Percentiles rank a stretch among this genome's conserved stretches.
Conservation (phyloP, 1,284 basidiomycete genomes). For the Chiua sp. region DNA sequence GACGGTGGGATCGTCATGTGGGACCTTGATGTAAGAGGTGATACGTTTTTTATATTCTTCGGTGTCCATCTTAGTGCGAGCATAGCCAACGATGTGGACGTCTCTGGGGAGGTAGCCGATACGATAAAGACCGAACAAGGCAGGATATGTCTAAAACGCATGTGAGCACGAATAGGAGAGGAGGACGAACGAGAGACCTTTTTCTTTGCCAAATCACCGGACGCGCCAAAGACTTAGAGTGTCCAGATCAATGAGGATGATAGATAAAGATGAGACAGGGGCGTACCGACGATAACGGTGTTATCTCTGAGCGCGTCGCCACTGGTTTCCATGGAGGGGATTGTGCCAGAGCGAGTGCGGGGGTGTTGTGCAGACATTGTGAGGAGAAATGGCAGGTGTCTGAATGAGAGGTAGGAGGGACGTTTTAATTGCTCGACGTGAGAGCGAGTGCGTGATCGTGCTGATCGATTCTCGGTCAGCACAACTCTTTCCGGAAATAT, state of each 20-base stretch:
- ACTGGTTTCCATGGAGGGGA: constrained; percentile 84
- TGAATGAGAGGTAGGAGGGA: not conserved
- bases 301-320: constrained; percentile 82
- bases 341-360: constrained; percentile 74
- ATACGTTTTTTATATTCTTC: constrained; percentile 86
- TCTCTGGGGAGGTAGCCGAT: constrained; percentile 82
- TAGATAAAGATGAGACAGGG: constrained; percentile 18
- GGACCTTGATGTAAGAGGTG: constrained; percentile 84
- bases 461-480: constrained; percentile 23
- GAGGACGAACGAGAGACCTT: constrained; percentile 64
- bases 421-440: constrained; percentile 35
- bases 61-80: constrained; percentile 92
- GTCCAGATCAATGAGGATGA: constrained; percentile 12
- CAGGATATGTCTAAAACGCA: constrained; percentile 82
- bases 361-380: constrained; percentile 45
- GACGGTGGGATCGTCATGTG: constrained; percentile 63
- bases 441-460: constrained; percentile 18
- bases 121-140: constrained; percentile 87
- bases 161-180: constrained; percentile 17
- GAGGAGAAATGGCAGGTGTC: not conserved
- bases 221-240: constrained; percentile 87
- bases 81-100: constrained; percentile 93
- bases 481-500: not conserved
- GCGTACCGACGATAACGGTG: constrained; percentile 84
- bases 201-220: constrained; percentile 99